A percentile compares a stretch with the other conserved stretches of the same genome.
These are phyloP conservation scores for Veloporphyrellus conicus DNA, from an alignment of 1,284 basidiomycete genomes.

Conservation along the genomic window DNA sequence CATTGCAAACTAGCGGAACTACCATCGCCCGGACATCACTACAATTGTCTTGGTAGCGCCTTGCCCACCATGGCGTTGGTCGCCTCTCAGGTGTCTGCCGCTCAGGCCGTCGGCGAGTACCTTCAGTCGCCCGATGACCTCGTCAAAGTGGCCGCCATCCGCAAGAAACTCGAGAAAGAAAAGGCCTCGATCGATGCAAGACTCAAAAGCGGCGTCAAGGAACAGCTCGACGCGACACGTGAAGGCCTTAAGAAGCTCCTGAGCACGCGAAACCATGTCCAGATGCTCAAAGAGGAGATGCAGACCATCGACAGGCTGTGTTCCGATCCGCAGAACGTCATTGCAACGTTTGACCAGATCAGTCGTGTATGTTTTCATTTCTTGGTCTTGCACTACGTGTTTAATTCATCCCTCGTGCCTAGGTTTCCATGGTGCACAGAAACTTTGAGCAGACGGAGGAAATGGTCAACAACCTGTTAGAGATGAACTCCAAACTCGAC, in stretches of 20 bases:
- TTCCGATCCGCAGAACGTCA: constrained; percentile 66
- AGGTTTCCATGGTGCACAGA: constrained; percentile 94
- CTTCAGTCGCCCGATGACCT: constrained; percentile 93
- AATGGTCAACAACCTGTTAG: constrained; percentile 88
- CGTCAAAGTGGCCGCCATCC: constrained; percentile 81
- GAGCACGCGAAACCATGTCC: constrained; percentile 77
- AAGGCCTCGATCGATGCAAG: constrained; percentile 93
- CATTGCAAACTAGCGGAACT: no score
- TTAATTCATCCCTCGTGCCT: background rate
- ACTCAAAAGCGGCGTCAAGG: constrained; percentile 88
- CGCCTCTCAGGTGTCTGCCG: constrained; percentile 64
- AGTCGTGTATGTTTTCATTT: constrained; percentile 71
- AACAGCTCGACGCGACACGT: constrained; percentile 88
- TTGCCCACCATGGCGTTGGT: no score
- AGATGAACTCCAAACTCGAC: constrained; percentile 84
- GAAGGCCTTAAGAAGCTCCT: constrained; percentile 86
- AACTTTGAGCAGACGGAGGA: constrained; percentile 94
- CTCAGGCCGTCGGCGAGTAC: constrained; percentile 80
- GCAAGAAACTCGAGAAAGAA: constrained; percentile 95
- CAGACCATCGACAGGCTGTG: constrained; percentile 78
- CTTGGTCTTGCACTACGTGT: background rate
- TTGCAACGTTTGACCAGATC: constrained; percentile 88
- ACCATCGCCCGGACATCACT: no score
- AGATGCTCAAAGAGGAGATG: constrained; percentile 91
- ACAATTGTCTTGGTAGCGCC: no score